Percentiles rank a stretch among this genome's conserved stretches.
Conservation (phyloP, 2,329 filamentous ascomycete species). For the Chaetomium sp. region DNA sequence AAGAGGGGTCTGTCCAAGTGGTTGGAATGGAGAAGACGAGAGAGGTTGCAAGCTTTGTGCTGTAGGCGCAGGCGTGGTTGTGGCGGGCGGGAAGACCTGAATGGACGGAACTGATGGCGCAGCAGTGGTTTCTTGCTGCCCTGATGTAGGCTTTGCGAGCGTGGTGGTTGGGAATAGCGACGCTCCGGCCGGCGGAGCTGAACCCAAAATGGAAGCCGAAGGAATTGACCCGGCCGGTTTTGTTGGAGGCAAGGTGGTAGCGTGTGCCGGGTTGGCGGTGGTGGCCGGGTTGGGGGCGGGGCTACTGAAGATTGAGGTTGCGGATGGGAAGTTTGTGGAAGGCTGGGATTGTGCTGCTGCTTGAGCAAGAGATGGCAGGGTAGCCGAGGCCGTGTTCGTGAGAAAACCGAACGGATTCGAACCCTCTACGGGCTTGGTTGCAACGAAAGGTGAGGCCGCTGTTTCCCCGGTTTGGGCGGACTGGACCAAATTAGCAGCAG, state of each 20-base stretch:
- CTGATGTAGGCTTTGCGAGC: background rate
- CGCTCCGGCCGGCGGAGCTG: slow-evolving; percentile 10
- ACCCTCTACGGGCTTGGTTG: slow-evolving; percentile 9
- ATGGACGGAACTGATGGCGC: slow-evolving; percentile 22
- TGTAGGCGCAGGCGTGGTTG: background rate
- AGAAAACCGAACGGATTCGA: slow-evolving; percentile 2
- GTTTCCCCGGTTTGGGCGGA: background rate
- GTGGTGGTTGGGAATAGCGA: slow-evolving; percentile 8
- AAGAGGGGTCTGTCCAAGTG: background rate
- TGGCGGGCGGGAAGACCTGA: slow-evolving; percentile 22
- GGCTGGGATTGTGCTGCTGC: background rate
- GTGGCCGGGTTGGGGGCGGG: background rate
- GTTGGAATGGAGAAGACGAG: background rate
- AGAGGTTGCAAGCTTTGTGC: background rate
- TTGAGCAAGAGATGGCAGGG: background rate
- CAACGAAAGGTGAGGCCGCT: background rate
- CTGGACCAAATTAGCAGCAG: background rate
- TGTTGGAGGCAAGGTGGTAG: background rate
- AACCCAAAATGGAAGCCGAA: background rate
- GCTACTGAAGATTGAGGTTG: background rate
- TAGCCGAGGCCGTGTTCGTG: background rate
- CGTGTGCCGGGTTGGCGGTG: background rate
- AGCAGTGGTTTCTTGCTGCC: slow-evolving; percentile 21
- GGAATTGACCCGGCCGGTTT: background rate
- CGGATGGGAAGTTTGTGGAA: background rate